A percentile compares a stretch with the other conserved stretches of the same genome.
phyloP scores from a whole-genome alignment of 257 asterid species.

The Nicotiana tomentosiformis region DNA sequence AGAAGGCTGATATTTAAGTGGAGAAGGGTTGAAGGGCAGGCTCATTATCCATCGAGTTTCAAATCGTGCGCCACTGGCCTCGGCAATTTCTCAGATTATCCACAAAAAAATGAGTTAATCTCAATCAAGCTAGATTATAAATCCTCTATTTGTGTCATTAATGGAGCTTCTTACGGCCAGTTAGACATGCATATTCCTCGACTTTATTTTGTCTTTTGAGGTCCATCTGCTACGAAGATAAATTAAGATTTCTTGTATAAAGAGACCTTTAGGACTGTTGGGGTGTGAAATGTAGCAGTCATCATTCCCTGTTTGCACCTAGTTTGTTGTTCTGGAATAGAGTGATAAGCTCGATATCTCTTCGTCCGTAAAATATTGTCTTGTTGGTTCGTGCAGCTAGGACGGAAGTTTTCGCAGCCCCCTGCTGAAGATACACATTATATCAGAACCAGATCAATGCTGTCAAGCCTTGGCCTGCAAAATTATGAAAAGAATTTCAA shows the following conservation, averaged over 20 bases:
- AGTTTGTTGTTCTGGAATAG: neutral
- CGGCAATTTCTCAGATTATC: no score
- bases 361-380: neutral
- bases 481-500: constrained; percentile 85
- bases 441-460: constrained; percentile 50
- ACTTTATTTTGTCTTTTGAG: neutral
- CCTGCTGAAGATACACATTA: constrained; percentile 67
- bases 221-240: neutral
- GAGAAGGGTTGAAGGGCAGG: no score
- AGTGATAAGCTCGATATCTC: neutral
- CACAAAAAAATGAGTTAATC: neutral
- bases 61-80: no score
- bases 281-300: neutral
- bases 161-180: neutral
- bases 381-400: constrained; percentile 47
- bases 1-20: no score
- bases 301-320: neutral
- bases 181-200: neutral
- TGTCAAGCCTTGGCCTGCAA: constrained; percentile 70
- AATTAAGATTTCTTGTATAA: neutral
- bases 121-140: neutral
- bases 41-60: no score
- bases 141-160: neutral
- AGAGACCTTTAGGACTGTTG: neutral
- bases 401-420: constrained; percentile 75